These are phyloP conservation scores for Ganoderma resinaceum DNA, from an alignment of 1,284 basidiomycete species.

Conservation along the genomic window DNA sequence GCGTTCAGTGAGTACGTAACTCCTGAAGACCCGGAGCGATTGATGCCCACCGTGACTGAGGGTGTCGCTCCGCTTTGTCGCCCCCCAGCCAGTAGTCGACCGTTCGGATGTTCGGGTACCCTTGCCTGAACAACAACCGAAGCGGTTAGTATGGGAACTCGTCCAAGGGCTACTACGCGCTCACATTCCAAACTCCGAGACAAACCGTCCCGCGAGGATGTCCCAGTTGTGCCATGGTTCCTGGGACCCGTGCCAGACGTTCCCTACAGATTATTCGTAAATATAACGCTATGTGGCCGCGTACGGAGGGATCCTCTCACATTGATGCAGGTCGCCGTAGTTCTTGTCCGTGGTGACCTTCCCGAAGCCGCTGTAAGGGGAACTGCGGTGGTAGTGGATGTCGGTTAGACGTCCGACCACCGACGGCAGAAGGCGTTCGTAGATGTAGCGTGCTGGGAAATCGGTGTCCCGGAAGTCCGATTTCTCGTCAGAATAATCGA, in stretches of 20 bases:
- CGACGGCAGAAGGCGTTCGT: constrained; percentile 81
- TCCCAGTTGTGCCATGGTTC: constrained; percentile 94
- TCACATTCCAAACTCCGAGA: constrained; percentile 90
- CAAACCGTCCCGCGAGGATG: constrained; percentile 83
- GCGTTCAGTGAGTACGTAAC: constrained; percentile 25
- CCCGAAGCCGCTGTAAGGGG: constrained; percentile 86
- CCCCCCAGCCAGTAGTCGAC: constrained; percentile 84
- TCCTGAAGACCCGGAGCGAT: not conserved
- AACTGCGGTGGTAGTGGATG: constrained; percentile 83
- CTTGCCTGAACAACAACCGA: constrained; percentile 59
- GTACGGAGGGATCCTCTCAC: constrained; percentile 50
- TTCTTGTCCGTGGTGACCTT: constrained; percentile 77
- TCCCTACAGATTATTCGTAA: constrained; percentile 55
- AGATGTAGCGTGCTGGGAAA: constrained; percentile 89
- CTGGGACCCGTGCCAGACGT: constrained; percentile 91
- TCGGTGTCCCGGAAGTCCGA: constrained; percentile 84
- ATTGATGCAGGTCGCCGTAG: constrained; percentile 88
- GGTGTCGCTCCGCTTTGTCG: constrained; percentile 75
- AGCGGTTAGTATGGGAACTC: constrained; percentile 9
- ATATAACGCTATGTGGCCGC: not conserved
- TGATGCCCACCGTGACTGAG: constrained; percentile 77
- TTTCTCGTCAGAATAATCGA: constrained; percentile 84
- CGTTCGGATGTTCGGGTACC: constrained; percentile 84
- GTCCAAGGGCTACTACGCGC: constrained; percentile 32
- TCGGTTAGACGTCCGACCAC: constrained; percentile 71